These are phyloP conservation scores for Verbena officinalis DNA, from an alignment of 257 asterid species.

Conservation along the genomic window DNA sequence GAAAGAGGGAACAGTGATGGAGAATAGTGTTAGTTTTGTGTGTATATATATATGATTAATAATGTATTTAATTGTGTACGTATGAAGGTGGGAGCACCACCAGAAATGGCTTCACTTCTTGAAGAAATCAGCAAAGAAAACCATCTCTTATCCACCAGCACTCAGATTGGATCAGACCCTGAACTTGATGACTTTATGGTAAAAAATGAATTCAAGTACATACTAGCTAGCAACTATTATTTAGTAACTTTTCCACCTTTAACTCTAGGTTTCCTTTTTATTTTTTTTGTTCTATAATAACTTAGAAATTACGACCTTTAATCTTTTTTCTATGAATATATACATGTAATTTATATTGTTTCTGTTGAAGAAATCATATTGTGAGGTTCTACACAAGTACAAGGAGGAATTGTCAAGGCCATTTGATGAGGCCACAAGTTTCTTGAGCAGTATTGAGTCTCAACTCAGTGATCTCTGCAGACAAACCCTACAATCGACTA, in stretches of 20 bases:
- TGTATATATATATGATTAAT: background rate
- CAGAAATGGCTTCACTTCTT: conserved; percentile 64
- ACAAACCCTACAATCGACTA: conserved; percentile 49
- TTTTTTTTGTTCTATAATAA: background rate
- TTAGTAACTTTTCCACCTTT: background rate
- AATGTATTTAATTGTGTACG: background rate
- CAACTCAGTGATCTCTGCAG: conserved; percentile 74
- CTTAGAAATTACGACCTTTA: background rate
- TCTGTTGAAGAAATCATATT: conserved; percentile 62
- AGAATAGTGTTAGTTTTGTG: no score
- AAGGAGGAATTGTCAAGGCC: conserved; percentile 77
- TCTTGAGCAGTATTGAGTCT: conserved; percentile 65
- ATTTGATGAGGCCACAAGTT: conserved; percentile 72
- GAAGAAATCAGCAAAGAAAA: conserved; percentile 70
- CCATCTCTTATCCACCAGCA: conserved; percentile 25
- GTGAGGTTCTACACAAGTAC: conserved; percentile 59
- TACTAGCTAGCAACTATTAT: background rate
- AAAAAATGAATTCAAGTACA: background rate
- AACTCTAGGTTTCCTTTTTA: background rate
- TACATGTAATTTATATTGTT: background rate
- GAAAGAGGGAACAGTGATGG: no score
- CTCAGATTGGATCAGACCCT: conserved; percentile 65
- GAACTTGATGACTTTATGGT: conserved; percentile 89
- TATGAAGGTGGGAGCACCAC: conserved; percentile 76
- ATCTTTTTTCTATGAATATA: no score